Percentiles rank a stretch among this genome's conserved stretches.
phyloP scores from a whole-genome alignment of 2,329 filamentous ascomycete genomes.

The Boeremia lycopersici region DNA sequence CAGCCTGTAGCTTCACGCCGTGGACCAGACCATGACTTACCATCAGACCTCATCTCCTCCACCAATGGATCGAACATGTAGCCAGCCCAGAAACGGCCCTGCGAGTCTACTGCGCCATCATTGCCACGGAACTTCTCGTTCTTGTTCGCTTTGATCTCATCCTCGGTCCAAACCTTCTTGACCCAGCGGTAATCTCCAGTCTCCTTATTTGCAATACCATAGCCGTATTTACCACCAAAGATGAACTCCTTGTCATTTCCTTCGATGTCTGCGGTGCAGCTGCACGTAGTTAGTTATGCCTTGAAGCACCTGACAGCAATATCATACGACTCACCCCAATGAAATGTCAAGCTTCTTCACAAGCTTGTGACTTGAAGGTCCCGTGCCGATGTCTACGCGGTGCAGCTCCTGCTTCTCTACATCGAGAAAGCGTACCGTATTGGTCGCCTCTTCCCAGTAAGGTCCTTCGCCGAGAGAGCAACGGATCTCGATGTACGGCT shows the following conservation, averaged over 20 bases:
- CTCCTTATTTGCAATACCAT: conserved; percentile 74
- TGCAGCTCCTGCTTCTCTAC: conserved; percentile 79
- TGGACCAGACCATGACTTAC: conserved; percentile 10
- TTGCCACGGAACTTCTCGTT: conserved; percentile 68
- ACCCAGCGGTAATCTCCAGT: conserved; percentile 63
- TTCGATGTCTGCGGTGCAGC: conserved; percentile 75
- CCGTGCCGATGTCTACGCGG: conserved; percentile 68
- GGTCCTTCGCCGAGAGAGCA: conserved; percentile 76
- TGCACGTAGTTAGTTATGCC: conserved; percentile 5
- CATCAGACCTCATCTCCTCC: conserved; percentile 58
- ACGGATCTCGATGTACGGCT: conserved; percentile 64
- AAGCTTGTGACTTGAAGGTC: conserved; percentile 62
- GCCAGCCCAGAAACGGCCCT: conserved; percentile 84
- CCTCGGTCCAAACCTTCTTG: conserved; percentile 60
- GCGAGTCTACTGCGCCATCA: conserved; percentile 80
- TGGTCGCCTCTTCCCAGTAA: conserved; percentile 70
- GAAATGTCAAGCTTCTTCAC: conserved; percentile 63
- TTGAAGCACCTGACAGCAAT: background rate
- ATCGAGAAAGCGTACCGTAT: conserved; percentile 78
- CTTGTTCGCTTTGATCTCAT: conserved; percentile 53
- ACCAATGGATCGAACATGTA: conserved; percentile 81
- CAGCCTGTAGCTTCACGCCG: background rate
- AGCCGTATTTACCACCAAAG: conserved; percentile 80
- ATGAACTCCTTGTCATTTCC: conserved; percentile 72
- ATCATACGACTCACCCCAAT: conserved; percentile 53